Evolutionary conservation across 306 rosid genomes (phyloP).

Genomic region (Prunus salicina): DNA sequence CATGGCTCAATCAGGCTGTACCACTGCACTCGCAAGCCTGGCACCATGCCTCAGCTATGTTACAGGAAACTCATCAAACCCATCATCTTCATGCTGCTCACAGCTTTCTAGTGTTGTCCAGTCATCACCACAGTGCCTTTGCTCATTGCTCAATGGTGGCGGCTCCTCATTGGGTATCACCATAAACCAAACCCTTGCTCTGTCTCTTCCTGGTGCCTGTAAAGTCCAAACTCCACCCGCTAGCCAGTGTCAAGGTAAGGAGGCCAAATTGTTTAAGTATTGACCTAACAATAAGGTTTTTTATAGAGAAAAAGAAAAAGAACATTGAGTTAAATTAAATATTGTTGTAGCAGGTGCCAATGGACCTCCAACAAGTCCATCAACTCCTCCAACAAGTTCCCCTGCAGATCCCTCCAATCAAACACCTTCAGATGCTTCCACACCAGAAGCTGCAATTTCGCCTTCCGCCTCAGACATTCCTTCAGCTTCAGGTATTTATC

Average conservation of each 20-base stretch:
- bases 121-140: slow-evolving; percentile 71
- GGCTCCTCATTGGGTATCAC: slow-evolving; percentile 48
- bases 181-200: slow-evolving; percentile 59
- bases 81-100: slow-evolving; percentile 69
- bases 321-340: not conserved
- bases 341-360: slow-evolving; percentile 29
- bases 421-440: slow-evolving; percentile 10
- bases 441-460: slow-evolving; percentile 39
- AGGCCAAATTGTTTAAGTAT: not conserved
- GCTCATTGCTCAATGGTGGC: slow-evolving; percentile 56
- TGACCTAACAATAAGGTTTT: not conserved
- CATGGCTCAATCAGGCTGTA: slow-evolving; percentile 58
- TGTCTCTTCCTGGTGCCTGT: slow-evolving; percentile 63
- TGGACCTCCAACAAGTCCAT: slow-evolving; percentile 33
- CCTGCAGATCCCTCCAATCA: slow-evolving; percentile 42
- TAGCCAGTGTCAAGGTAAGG: slow-evolving; percentile 51
- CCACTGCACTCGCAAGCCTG: slow-evolving; percentile 37
- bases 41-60: slow-evolving; percentile 59
- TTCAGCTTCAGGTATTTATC: slow-evolving; percentile 29
- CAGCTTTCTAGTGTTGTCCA: slow-evolving; percentile 58
- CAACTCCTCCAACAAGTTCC: slow-evolving; percentile 40
- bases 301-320: too few relatives aligned
- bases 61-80: slow-evolving; percentile 56
- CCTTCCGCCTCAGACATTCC: slow-evolving; percentile 53
- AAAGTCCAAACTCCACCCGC: slow-evolving; percentile 60